phyloP scores from a whole-genome alignment of 1,284 basidiomycete genomes.

The Pseudozyma sp. region DNA sequence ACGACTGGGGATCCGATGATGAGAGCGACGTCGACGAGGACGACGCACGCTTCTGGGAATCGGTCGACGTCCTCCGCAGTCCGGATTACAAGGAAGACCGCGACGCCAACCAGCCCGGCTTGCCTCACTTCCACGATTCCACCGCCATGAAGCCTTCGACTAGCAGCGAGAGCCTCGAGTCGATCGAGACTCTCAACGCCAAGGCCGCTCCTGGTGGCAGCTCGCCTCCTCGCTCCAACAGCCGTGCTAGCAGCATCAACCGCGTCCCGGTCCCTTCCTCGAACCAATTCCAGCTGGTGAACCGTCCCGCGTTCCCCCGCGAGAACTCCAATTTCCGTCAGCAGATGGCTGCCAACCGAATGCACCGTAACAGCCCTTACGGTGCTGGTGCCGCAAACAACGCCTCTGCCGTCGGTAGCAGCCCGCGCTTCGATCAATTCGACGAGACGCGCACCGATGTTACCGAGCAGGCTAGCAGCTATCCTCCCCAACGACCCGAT shows the following conservation, averaged over 20 bases:
- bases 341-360: slow-evolving; percentile 21
- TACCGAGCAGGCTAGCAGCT: slow-evolving; percentile 20
- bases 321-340: slow-evolving; percentile 34
- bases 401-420: slow-evolving; percentile 24
- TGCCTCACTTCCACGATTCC: slow-evolving; percentile 34
- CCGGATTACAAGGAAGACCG: slow-evolving; percentile 37
- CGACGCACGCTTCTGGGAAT: slow-evolving; percentile 49
- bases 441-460: slow-evolving; percentile 9
- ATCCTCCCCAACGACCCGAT: slow-evolving; percentile 24
- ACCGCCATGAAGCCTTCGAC: slow-evolving; percentile 25
- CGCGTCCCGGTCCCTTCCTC: slow-evolving; percentile 13
- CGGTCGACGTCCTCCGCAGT: slow-evolving; percentile 42
- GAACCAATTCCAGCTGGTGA: slow-evolving; percentile 37
- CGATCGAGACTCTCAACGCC: slow-evolving; percentile 1
- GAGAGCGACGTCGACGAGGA: slow-evolving; percentile 50
- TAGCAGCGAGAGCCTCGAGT: slow-evolving; percentile 17
- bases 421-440: slow-evolving; percentile 28
- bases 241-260: slow-evolving; percentile 27
- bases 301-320: slow-evolving; percentile 41
- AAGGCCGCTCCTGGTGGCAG: slow-evolving; percentile 7
- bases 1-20: slow-evolving; percentile 46
- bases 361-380: slow-evolving; percentile 30
- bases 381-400: slow-evolving; percentile 17
- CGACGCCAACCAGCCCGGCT: slow-evolving; percentile 29
- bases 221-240: slow-evolving; percentile 6